phyloP scores from a whole-genome alignment of 768 basidiomycete genomes.

The Suillus alpinus region DNA sequence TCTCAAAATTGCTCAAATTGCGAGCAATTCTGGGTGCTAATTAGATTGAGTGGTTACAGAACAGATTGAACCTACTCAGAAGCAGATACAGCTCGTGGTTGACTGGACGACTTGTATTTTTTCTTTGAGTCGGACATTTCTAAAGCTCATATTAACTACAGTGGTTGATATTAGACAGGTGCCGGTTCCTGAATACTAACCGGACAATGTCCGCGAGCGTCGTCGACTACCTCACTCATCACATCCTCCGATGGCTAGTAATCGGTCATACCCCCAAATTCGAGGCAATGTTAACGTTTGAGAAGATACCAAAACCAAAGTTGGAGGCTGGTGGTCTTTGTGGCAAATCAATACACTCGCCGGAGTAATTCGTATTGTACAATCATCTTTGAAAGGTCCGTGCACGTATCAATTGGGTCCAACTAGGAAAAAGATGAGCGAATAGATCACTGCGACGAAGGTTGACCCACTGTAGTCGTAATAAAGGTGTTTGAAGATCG shows the following conservation, averaged over 20 bases:
- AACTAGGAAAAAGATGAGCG: conserved; percentile 12
- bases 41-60: neutral
- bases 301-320: too few relatives aligned
- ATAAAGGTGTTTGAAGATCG: conserved; percentile 51
- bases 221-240: too few relatives aligned
- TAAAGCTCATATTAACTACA: neutral
- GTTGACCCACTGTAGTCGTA: conserved; percentile 66
- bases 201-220: too few relatives aligned
- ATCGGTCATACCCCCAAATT: too few relatives aligned
- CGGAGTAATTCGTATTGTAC: neutral
- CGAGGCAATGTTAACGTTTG: too few relatives aligned
- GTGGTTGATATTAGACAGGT: neutral
- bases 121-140: conserved; percentile 8
- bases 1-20: conserved; percentile 47
- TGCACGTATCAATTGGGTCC: conserved; percentile 14
- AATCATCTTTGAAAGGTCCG: neutral
- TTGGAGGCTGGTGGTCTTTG: too few relatives aligned
- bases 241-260: too few relatives aligned
- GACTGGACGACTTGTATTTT: conserved; percentile 14
- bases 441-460: neutral
- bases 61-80: conserved; percentile 37
- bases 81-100: conserved; percentile 41
- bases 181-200: too few relatives aligned
- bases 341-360: neutral
- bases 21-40: conserved; percentile 42